Percentiles rank a stretch among this genome's conserved stretches.
Conservation (phyloP, 495 filamentous ascomycete species). For the Tuber calosporum region DNA sequence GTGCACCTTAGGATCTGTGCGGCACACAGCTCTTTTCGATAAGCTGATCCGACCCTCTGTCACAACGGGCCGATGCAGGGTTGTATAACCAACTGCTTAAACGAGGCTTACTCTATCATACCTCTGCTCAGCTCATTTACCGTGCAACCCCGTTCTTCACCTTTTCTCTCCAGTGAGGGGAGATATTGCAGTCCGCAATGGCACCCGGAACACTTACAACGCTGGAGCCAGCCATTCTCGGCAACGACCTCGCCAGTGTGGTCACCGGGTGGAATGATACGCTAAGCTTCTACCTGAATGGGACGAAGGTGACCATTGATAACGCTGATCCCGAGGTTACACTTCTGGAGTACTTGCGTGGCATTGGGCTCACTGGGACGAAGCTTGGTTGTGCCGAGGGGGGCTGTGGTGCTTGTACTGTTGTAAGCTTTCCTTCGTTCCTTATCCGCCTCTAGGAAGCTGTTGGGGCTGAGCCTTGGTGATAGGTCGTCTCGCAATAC, state of each 20-base stretch:
- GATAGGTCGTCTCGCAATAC: constrained; percentile 72
- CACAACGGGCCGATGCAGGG: background rate
- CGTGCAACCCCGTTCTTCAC: background rate
- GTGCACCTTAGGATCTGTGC: background rate
- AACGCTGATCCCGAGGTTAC: constrained; percentile 81
- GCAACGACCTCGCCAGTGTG: constrained; percentile 50
- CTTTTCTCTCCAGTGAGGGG: background rate
- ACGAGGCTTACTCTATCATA: background rate
- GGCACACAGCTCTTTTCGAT: background rate
- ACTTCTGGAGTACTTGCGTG: constrained; percentile 81
- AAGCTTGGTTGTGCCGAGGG: constrained; percentile 85
- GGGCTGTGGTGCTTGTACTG: constrained; percentile 93
- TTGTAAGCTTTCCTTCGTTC: constrained; percentile 50
- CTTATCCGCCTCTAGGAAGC: background rate
- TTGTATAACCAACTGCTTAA: background rate
- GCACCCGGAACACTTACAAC: constrained; percentile 53
- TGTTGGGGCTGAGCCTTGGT: constrained; percentile 5
- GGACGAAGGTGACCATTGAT: constrained; percentile 79
- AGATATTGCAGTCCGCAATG: constrained; percentile 44
- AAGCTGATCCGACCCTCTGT: background rate
- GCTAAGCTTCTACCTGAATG: constrained; percentile 86
- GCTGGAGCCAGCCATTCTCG: constrained; percentile 47
- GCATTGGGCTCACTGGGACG: constrained; percentile 74
- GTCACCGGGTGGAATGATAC: constrained; percentile 61
- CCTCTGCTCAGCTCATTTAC: background rate